Evolutionary conservation across 164 flowering plant species (phyloP), one percentile per base, ranked within the genome.

Genomic region (Pachysandra terminalis): DNA sequence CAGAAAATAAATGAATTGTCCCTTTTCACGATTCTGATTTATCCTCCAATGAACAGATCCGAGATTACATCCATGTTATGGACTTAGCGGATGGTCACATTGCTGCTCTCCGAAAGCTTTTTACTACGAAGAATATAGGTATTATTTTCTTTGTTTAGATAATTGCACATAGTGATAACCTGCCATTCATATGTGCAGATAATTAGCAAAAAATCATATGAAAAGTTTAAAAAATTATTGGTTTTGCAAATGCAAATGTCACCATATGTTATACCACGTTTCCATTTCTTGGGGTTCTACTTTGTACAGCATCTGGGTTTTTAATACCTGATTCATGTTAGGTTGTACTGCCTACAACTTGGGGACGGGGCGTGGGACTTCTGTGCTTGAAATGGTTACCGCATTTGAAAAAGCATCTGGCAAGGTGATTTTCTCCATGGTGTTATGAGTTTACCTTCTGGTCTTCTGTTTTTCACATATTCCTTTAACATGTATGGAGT

Each of bases 51-150:
- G 63, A 68, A 64, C 84, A 91, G 94, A 65, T 91, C 25, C 80
- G 95, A 67, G 96, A 88, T 68, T 89, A 89, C 80, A 88, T 91
- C 72, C 97, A 91, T 80, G 97, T 87, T 15, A 82, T 89, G 89
- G 96, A 89, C 81, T 77, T 89, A 49, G 97, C 95, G 16, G 91
- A 89, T 79, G 97, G 96, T 61, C 97, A 91, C 65, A 80, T 91
- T 71, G 89, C 87, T 68, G 97, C 97, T 22, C 79, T 91, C 35
- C 78, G 66, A 68, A 89, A 87, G 80, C 80, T 91, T 67, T 78
- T 89, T 21, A 67, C 77, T 7, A 53, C 81, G 26, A 75, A 81
- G 0, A 58, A 84, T 64, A 86, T 85, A 82, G 97, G 97, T 90
- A 68, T 25, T 24, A 19, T 14, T 71, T 54, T 4, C 26, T 28